Conservation (phyloP, 345 rosid genomes). For the Salix dunnii region DNA sequence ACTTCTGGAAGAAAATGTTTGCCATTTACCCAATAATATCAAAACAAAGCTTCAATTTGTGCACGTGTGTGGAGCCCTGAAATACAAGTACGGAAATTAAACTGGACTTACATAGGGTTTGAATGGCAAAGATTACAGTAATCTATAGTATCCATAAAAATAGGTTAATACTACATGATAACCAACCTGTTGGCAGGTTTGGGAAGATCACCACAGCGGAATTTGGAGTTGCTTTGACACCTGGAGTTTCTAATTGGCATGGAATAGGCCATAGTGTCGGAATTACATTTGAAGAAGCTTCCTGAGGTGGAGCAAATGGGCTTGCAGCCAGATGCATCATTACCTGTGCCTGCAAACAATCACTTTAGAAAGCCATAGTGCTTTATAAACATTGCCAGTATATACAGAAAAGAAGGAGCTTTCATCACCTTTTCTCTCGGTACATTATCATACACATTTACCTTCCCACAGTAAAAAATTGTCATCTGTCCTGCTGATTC, state of each 20-base stretch:
- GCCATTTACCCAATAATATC: not conserved
- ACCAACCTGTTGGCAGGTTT: slow-evolving; percentile 27
- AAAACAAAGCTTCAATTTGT: not conserved
- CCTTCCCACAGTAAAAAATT: slow-evolving; percentile 43
- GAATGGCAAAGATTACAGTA: not conserved
- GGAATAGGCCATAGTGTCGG: slow-evolving; percentile 25
- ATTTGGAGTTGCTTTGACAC: slow-evolving; percentile 19
- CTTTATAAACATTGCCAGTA: not conserved
- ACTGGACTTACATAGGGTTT: not conserved
- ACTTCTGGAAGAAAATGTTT: not conserved
- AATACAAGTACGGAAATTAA: not conserved
- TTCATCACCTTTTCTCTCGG: slow-evolving; percentile 34
- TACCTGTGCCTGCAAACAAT: slow-evolving; percentile 35
- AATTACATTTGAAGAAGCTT: slow-evolving; percentile 20
- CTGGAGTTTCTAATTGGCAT: slow-evolving; percentile 24
- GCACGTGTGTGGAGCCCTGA: not conserved
- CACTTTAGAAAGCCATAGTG: slow-evolving; percentile 11
- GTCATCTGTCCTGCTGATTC: slow-evolving; percentile 38
- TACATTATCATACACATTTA: slow-evolving; percentile 38
- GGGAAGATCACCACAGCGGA: slow-evolving; percentile 18
- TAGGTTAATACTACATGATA: not conserved
- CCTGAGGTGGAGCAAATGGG: slow-evolving; percentile 20
- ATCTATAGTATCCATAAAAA: not conserved
- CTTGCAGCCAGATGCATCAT: slow-evolving; percentile 41
- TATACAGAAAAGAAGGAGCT: slow-evolving; percentile 3